Evolutionary conservation across 345 rosid genomes (phyloP).

Genomic region (Eucalyptus fibrosa): DNA sequence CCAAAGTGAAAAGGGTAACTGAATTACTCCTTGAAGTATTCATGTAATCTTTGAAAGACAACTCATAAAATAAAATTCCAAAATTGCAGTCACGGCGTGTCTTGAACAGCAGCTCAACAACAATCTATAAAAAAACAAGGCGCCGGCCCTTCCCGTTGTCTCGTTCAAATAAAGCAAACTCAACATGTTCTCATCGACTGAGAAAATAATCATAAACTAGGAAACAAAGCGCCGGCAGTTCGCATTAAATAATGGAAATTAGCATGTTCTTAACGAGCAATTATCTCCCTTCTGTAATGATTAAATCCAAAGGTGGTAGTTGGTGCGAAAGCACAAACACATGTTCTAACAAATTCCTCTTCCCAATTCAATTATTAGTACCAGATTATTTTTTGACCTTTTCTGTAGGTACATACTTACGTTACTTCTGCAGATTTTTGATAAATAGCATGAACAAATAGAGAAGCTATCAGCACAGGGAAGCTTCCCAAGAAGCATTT

Average conservation of each 20-base stretch:
- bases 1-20: background rate
- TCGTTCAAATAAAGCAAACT: background rate
- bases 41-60: background rate
- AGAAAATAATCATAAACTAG: background rate
- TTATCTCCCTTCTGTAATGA: background rate
- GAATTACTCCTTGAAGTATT: background rate
- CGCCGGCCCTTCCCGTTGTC: background rate
- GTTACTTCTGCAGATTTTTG: background rate
- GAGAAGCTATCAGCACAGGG: background rate
- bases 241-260: background rate
- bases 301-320: background rate
- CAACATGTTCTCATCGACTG: background rate
- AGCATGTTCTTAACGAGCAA: background rate
- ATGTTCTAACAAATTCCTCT: background rate
- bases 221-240: background rate
- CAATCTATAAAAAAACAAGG: background rate
- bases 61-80: background rate
- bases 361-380: background rate
- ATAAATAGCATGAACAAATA: background rate
- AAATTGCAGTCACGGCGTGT: background rate
- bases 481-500: background rate
- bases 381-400: background rate
- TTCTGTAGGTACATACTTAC: background rate
- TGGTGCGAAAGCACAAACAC: background rate
- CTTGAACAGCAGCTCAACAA: background rate